Conservation (phyloP, 768 basidiomycete genomes). For the Suillus occidentalis region DNA sequence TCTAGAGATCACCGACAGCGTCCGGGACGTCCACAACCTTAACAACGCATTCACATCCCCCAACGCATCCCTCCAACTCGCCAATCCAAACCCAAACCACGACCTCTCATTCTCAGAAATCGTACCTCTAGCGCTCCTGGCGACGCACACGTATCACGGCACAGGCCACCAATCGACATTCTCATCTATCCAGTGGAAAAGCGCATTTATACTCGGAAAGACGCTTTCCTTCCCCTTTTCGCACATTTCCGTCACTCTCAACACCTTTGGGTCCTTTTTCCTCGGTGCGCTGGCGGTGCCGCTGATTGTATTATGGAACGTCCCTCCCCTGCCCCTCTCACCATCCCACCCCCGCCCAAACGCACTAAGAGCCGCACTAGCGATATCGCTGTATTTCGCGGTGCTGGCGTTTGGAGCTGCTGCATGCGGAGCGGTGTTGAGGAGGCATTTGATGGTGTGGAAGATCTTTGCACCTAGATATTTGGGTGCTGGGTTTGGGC, state of each 20-base stretch:
- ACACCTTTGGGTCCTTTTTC: constrained; percentile 57
- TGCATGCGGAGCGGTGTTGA: constrained; percentile 67
- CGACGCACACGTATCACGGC: constrained; percentile 73
- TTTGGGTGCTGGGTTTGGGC: constrained; percentile 68
- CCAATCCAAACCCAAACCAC: constrained; percentile 27
- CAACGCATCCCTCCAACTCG: constrained; percentile 45
- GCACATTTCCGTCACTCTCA: constrained; percentile 69
- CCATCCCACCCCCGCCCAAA: constrained; percentile 23
- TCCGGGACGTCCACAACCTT: constrained; percentile 65
- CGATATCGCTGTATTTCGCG: constrained; percentile 69
- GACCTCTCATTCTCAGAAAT: constrained; percentile 64
- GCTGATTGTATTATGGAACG: constrained; percentile 63
- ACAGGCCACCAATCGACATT: constrained; percentile 94
- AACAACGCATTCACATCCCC: constrained; percentile 50
- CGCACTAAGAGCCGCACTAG: constrained; percentile 55
- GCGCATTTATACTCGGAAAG: constrained; percentile 80
- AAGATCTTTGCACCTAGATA: constrained; percentile 97
- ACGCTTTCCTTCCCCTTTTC: constrained; percentile 73
- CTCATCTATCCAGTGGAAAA: constrained; percentile 92
- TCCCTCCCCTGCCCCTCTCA: constrained; percentile 52
- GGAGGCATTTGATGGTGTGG: constrained; percentile 97
- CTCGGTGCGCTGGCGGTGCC: neutral
- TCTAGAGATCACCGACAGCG: constrained; percentile 80
- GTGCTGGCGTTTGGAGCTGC: constrained; percentile 68
- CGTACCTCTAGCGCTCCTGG: constrained; percentile 73